Conservation (phyloP, 345 rosid genomes). For the Sisymbrium altissimum region DNA sequence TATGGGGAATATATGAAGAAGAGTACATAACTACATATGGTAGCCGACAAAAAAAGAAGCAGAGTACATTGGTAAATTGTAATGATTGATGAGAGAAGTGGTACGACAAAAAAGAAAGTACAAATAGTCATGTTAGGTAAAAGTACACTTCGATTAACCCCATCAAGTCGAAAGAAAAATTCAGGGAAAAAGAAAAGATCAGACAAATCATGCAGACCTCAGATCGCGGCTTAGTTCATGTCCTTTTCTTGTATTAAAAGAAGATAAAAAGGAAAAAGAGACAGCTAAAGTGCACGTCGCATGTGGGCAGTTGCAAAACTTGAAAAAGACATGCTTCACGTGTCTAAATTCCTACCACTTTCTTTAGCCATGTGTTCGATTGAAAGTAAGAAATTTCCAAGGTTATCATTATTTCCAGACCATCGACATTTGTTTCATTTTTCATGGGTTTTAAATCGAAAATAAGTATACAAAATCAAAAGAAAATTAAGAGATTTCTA, state of each 20-base stretch:
- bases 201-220: not conserved
- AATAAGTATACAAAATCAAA: not conserved
- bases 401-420: not conserved
- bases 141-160: not conserved
- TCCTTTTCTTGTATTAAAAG: not conserved
- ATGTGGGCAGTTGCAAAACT: conserved; percentile 10
- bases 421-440: not conserved
- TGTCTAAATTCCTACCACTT: conserved; percentile 5
- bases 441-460: no score
- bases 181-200: not conserved
- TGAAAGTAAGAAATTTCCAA: not conserved
- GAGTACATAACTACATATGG: not conserved
- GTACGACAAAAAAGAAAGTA: not conserved
- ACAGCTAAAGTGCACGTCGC: conserved; percentile 16
- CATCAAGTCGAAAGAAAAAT: not conserved
- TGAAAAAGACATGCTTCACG: conserved; percentile 13
- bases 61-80: not conserved
- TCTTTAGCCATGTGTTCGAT: not conserved
- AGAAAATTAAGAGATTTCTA: not conserved
- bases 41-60: not conserved
- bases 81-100: not conserved
- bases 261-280: not conserved
- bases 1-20: not conserved
- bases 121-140: not conserved
- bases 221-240: not conserved